Conservation (phyloP, 345 rosid species). For the Psidium guajava region DNA sequence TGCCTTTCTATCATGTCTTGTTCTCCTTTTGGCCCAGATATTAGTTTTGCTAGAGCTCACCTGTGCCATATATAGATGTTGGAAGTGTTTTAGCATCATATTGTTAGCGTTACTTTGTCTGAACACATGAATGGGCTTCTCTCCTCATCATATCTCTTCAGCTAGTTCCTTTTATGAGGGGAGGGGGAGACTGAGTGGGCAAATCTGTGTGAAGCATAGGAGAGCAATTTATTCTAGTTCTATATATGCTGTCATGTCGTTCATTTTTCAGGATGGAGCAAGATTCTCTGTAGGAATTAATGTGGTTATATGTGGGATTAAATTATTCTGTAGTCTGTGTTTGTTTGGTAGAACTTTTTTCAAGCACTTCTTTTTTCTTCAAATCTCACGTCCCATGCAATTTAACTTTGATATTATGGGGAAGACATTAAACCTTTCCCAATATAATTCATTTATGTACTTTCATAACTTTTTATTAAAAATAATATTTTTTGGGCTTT, state of each 20-base stretch:
- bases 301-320: background rate
- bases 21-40: background rate
- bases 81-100: background rate
- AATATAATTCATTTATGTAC: background rate
- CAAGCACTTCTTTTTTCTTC: background rate
- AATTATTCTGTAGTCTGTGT: background rate
- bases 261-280: background rate
- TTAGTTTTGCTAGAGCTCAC: background rate
- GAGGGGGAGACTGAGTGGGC: background rate
- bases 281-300: background rate
- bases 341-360: background rate
- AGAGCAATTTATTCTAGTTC: background rate
- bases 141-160: background rate
- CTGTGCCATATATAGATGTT: background rate
- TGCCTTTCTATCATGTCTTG: background rate
- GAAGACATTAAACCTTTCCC: background rate
- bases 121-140: background rate
- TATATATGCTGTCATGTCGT: background rate
- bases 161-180: background rate
- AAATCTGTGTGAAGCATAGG: background rate
- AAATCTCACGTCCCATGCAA: background rate
- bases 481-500: background rate
- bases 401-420: background rate
- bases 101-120: background rate
- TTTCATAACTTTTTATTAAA: background rate